These are phyloP conservation scores for Triangularia verruculosa DNA, from an alignment of 2,329 filamentous ascomycete genomes.

Conservation along the genomic window DNA sequence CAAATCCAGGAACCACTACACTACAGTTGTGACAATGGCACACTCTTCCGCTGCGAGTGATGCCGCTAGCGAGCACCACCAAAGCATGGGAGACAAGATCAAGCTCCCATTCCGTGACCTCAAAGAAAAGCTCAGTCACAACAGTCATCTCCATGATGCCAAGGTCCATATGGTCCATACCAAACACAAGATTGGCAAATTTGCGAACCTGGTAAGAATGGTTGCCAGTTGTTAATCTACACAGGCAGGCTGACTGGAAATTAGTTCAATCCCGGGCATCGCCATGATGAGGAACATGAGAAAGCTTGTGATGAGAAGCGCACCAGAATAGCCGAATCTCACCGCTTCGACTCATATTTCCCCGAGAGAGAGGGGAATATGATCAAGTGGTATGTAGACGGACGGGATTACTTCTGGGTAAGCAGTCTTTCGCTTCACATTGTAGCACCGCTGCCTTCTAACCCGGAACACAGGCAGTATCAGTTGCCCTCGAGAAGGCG, in stretches of 20 bases:
- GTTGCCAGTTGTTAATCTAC: background rate
- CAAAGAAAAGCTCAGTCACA: conserved; percentile 53
- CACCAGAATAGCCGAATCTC: conserved; percentile 63
- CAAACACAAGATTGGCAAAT: conserved; percentile 62
- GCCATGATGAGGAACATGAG: conserved; percentile 92
- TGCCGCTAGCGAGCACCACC: conserved; percentile 23
- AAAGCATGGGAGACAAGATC: conserved; percentile 44
- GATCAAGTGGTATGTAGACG: conserved; percentile 97
- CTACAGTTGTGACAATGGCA: background rate
- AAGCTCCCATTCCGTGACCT: conserved; percentile 47
- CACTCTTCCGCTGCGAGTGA: background rate
- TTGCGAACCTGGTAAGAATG: conserved; percentile 56
- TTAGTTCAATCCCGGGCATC: conserved; percentile 81
- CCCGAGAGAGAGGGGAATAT: conserved; percentile 81
- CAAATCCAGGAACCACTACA: background rate
- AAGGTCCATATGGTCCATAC: conserved; percentile 57
- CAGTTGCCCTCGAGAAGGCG: conserved; percentile 81
- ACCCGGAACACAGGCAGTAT: conserved; percentile 58
- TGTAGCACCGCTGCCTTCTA: background rate
- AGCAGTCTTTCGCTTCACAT: background rate
- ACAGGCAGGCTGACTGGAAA: too few species aligned
- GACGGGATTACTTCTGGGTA: conserved; percentile 85
- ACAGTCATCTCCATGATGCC: conserved; percentile 50
- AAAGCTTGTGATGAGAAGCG: conserved; percentile 79
- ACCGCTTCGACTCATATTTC: conserved; percentile 89